Evolutionary conservation across 2,329 filamentous ascomycete genomes (phyloP), one percentile per base, ranked within the genome.

Genomic region (Periglandula ipomoeae): DNA sequence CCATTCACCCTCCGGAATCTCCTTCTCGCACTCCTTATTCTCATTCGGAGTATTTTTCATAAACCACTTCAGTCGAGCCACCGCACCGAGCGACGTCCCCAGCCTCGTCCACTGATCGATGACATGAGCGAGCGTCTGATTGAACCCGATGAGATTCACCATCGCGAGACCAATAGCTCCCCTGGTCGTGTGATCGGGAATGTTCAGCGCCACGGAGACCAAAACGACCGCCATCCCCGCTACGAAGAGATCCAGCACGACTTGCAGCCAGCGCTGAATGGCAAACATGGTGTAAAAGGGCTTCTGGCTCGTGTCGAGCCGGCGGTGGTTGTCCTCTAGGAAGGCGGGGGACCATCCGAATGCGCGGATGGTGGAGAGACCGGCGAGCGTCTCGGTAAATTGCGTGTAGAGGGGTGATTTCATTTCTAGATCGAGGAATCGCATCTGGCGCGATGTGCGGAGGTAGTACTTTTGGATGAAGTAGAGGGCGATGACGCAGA

Each of bases 341-440:
- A 68, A 65, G 1, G 59, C 58, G 7, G 55, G 51, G 13, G 69
- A 61, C 73, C 74, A 77, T 1, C 65, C 65, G 47, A 75, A 77
- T 0, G 75, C 70, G 8, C 75, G 71, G 37, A 79, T 70, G 1
- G 71, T 77, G 0, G 64, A 54, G 0, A 78, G 51, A 0, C 75
- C 75, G 4, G 64, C 60, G 0, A 76, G 56, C 1, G 70, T 70
- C 52, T 79, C 76, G 3, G 66, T 63, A 52, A 78, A 77, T 38
- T 77, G 71, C 0, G 72, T 70, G 54, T 72, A 76, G 0, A 78
- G 62, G 1, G 73, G 71, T 0, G 68, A 66, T 50, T 73, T 71
- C 22, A 68, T 63, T 56, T 79, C 75, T 0, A 79, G 59, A 44
- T 79, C 75, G 2, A 78, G 61, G 6, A 74, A 66, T 11, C 76